These are phyloP conservation scores for Paraleonurus japonicus DNA, from an alignment of 257 asterid genomes.

Conservation along the genomic window DNA sequence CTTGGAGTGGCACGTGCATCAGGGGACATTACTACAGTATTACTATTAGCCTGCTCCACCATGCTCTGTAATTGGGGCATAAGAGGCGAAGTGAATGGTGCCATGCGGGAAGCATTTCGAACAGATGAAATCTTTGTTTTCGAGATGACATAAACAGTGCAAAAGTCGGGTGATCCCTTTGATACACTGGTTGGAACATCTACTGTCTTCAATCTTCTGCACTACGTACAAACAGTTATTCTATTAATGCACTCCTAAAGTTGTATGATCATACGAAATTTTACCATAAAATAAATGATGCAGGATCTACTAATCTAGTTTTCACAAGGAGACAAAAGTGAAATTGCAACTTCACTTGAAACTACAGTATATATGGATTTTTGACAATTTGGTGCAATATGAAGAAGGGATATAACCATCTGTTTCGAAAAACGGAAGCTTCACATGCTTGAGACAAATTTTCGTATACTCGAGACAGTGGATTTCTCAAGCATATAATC, in stretches of 20 bases:
- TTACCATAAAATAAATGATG: not conserved
- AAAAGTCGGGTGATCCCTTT: conserved; percentile 63
- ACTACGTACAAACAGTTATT: conserved; percentile 20
- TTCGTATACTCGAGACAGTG: not conserved
- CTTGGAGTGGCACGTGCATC: conserved; percentile 26
- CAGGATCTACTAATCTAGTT: not conserved
- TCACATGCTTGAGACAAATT: too few species aligned
- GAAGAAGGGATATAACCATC: not conserved
- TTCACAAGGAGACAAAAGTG: not conserved
- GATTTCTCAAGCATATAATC: not conserved
- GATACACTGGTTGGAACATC: conserved; percentile 55
- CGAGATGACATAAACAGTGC: conserved; percentile 62
- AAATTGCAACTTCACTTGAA: not conserved
- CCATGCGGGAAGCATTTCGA: conserved; percentile 50
- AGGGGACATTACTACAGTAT: conserved; percentile 9
- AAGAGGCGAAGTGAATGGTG: conserved; percentile 61
- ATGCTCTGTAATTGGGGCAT: conserved; percentile 33
- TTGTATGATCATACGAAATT: not conserved
- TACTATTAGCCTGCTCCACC: conserved; percentile 28
- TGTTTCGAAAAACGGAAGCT: too few species aligned
- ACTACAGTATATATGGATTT: not conserved
- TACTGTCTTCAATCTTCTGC: conserved; percentile 55
- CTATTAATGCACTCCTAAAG: not conserved
- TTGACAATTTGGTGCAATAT: not conserved
- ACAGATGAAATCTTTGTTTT: conserved; percentile 53